phyloP scores from a whole-genome alignment of 441 rosid species.

The Kokia cookei region DNA sequence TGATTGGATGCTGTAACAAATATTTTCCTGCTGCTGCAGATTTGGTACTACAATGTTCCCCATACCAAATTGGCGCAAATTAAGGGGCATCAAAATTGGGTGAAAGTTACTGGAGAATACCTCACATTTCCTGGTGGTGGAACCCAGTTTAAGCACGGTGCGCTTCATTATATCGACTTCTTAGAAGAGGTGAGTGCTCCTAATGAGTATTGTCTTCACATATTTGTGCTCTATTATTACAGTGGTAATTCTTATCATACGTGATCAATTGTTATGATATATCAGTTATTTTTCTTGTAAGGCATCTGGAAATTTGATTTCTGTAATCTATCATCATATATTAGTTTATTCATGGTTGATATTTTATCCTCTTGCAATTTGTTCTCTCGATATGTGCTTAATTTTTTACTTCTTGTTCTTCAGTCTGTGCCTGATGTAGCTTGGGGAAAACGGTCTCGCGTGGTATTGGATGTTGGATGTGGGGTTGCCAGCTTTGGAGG shows the following conservation, averaged over 20 bases:
- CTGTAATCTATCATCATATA: neutral
- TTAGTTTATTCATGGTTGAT: neutral
- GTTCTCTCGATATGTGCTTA: neutral
- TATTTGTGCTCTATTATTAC: neutral
- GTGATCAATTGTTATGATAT: neutral
- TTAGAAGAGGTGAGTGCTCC: constrained; percentile 61
- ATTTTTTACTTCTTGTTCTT: constrained; percentile 4
- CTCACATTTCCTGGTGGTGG: constrained; percentile 78
- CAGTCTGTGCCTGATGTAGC: constrained; percentile 82
- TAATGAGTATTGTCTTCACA: neutral
- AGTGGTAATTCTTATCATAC: neutral
- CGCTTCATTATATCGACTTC: constrained; percentile 68
- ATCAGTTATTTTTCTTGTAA: neutral
- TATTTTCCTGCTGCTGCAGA: constrained; percentile 38
- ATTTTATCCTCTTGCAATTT: neutral
- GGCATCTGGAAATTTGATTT: neutral
- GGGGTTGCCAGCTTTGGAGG: constrained; percentile 98
- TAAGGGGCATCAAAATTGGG: constrained; percentile 79
- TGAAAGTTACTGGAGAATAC: constrained; percentile 59
- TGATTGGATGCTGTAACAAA: constrained; percentile 5
- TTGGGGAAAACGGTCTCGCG: constrained; percentile 87
- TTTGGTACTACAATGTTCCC: constrained; percentile 67
- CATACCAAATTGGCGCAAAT: constrained; percentile 61
- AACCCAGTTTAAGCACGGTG: constrained; percentile 66
- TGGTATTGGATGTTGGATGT: constrained; percentile 91